phyloP scores from a whole-genome alignment of 179 eudicot genomes.

The Nepenthes alata region DNA sequence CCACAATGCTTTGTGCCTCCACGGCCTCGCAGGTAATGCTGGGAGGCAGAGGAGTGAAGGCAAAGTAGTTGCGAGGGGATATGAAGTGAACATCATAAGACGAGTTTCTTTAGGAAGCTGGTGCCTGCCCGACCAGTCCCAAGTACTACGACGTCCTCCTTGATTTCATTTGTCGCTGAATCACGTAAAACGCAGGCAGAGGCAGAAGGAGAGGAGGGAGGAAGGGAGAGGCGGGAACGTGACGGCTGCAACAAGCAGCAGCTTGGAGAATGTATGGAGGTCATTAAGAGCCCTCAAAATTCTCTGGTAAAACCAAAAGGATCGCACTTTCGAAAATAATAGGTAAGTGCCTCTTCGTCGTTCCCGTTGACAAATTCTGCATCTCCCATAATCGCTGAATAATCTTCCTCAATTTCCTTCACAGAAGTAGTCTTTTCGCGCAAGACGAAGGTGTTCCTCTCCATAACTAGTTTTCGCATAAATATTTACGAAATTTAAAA shows the following conservation, averaged over 20 bases:
- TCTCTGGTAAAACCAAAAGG: conserved; percentile 26
- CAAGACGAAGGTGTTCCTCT: no score
- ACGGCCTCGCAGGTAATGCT: conserved; percentile 68
- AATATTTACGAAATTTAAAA: no score
- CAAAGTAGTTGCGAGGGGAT: conserved; percentile 65
- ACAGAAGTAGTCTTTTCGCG: no score
- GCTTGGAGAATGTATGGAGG: conserved; percentile 23
- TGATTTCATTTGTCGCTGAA: conserved; percentile 5
- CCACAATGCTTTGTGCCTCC: conserved; percentile 69
- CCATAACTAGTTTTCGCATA: no score
- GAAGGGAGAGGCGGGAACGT: conserved; percentile 16
- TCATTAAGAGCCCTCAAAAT: conserved; percentile 21
- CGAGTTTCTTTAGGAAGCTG: conserved; percentile 39
- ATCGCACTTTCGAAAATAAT: conserved; percentile 15
- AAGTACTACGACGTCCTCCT: conserved; percentile 50
- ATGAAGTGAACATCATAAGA: conserved; percentile 51
- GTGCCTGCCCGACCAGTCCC: conserved; percentile 75
- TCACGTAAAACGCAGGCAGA: background rate
- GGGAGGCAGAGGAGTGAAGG: conserved; percentile 61
- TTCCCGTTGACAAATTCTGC: no score
- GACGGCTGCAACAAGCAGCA: conserved; percentile 28
- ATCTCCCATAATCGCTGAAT: no score
- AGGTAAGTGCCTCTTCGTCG: no score
- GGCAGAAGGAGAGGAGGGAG: background rate
- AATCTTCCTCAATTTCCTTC: no score